A percentile compares a stretch with the other conserved stretches of the same genome.
These are phyloP conservation scores for Imleria badia DNA, from an alignment of 768 basidiomycete species.

Conservation along the genomic window DNA sequence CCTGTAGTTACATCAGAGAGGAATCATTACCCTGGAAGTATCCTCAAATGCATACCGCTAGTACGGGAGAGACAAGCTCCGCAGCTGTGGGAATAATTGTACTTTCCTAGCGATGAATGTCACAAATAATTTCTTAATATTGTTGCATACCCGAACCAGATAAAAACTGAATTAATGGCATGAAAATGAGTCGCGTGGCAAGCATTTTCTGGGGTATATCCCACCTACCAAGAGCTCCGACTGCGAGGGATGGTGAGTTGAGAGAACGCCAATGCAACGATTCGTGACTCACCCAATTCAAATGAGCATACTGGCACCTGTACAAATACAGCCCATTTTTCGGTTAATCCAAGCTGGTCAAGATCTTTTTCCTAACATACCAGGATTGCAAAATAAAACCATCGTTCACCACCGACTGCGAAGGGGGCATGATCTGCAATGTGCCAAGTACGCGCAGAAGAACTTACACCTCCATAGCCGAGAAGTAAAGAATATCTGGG, in stretches of 20 bases:
- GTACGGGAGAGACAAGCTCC: not conserved
- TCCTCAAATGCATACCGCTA: not conserved
- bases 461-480: conserved; percentile 12
- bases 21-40: too few species aligned
- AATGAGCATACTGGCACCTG: conserved; percentile 1
- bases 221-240: conserved; percentile 3
- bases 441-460: not conserved
- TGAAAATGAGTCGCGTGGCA: not conserved
- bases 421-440: not conserved
- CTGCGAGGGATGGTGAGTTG: not conserved
- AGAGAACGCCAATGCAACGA: not conserved
- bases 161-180: not conserved
- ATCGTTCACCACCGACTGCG: conserved; percentile 1
- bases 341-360: not conserved
- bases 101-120: not conserved
- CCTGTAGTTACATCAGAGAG: not conserved
- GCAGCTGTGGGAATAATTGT: not conserved
- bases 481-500: conserved; percentile 7
- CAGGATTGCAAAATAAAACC: conserved; percentile 7
- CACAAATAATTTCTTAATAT: not conserved
- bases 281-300: conserved; percentile 1
- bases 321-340: not conserved
- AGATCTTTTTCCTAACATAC: not conserved
- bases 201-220: not conserved
- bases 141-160: conserved; percentile 1